These are phyloP conservation scores for Adansonia digitata DNA, from an alignment of 345 rosid genomes.

Conservation along the genomic window DNA sequence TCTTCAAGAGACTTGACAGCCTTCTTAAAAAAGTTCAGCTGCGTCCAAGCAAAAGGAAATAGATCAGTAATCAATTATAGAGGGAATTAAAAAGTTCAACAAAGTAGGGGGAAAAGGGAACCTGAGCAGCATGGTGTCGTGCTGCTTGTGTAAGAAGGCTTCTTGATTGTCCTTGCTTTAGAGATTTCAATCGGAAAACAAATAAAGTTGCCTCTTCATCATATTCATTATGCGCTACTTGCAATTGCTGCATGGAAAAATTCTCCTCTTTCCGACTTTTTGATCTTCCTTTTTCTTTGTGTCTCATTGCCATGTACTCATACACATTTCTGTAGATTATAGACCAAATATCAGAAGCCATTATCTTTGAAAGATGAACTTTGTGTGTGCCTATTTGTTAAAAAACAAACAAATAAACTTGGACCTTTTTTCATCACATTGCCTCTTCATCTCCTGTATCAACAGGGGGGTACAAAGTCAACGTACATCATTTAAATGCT, in stretches of 20 bases:
- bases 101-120: slow-evolving; percentile 22
- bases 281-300: slow-evolving; percentile 69
- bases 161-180: slow-evolving; percentile 92
- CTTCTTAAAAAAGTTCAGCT: slow-evolving; percentile 83
- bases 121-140: slow-evolving; percentile 99
- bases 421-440: slow-evolving; percentile 94
- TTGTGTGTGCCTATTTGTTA: background rate
- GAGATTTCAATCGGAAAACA: slow-evolving; percentile 82
- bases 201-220: slow-evolving; percentile 86
- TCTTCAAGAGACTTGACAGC: slow-evolving; percentile 79
- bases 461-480: slow-evolving; percentile 9
- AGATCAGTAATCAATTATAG: slow-evolving; percentile 3
- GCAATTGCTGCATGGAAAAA: slow-evolving; percentile 59
- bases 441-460: slow-evolving; percentile 94
- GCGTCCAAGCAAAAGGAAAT: slow-evolving; percentile 29
- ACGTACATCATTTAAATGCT: background rate
- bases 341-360: slow-evolving; percentile 14
- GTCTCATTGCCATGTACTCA: slow-evolving; percentile 58
- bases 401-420: background rate
- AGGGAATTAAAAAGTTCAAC: background rate
- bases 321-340: slow-evolving; percentile 54
- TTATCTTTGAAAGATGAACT: slow-evolving; percentile 6
- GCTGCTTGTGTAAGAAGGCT: slow-evolving; percentile 98
- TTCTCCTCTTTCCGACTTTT: slow-evolving; percentile 70
- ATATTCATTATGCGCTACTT: slow-evolving; percentile 71